Evolutionary conservation across 2,329 filamentous ascomycete species (phyloP).

Genomic region (Cladosporium velox): DNA sequence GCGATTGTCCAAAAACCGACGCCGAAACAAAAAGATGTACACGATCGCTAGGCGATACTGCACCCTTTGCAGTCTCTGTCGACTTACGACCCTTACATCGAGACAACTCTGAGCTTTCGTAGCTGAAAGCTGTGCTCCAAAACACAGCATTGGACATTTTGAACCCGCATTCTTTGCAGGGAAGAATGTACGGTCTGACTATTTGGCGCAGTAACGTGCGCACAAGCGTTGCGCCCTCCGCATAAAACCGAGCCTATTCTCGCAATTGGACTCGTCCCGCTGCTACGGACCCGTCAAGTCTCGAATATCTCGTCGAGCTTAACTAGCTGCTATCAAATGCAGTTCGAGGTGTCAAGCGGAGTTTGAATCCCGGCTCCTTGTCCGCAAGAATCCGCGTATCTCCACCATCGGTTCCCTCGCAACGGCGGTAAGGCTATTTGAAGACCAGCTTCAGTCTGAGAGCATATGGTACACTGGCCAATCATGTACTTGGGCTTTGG

Average conservation of each 20-base stretch:
- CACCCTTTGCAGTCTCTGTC: neutral
- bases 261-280: neutral
- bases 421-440: neutral
- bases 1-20: neutral
- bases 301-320: neutral
- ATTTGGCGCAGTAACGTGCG: neutral
- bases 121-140: neutral
- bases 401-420: neutral
- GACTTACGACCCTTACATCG: neutral
- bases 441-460: neutral
- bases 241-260: neutral
- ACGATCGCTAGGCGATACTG: neutral
- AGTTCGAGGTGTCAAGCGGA: neutral
- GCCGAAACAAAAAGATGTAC: neutral
- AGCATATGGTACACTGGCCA: neutral
- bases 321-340: no score
- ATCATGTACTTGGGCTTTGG: neutral
- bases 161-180: neutral
- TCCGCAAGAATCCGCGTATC: conserved; percentile 3
- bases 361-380: neutral
- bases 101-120: neutral
- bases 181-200: neutral
- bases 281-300: neutral
- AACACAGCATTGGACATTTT: neutral
- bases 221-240: neutral